Evolutionary conservation across 495 filamentous ascomycete genomes (phyloP), one percentile per base, ranked within the genome.

Genomic region (Aspergillus ellipticus): DNA sequence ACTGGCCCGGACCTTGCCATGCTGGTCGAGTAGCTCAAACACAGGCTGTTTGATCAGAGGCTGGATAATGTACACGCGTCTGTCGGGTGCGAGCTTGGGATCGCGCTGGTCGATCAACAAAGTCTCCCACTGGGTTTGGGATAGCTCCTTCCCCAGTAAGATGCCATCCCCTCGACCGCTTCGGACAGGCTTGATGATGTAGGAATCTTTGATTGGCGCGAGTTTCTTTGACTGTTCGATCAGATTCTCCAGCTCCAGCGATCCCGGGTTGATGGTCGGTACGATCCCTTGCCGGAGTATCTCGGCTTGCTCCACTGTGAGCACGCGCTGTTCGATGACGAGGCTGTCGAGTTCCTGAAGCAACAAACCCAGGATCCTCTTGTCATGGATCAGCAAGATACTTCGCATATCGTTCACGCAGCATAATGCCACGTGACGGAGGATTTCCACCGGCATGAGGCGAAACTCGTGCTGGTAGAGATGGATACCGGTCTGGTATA

Each of bases 161-260:
- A 74, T 72, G 1, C 72, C 73, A 13, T 64, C 62, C 1, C 73
- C 71, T 22, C 64, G 65, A 1, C 67, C 70, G 9, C 60, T 56
- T 5, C 66, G 60, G 24, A 59, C 70, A 0, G 66, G 63, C 42
- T 75, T 75, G 11, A 74, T 29, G 3, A 74, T 49, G 50, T 68
- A 75, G 8, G 62, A 49, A 17, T 72, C 31, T 24, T 68, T 60
- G 49, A 56, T 28, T 24, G 31, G 19, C 17, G 24, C 31, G 3
- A 4, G 3, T 28, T 26, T 53, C 26, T 20, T 11, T 21, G 26
- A 24, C 10, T 8, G 7, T 7, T 42, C 22, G 9, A 58, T 43
- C 42, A 53, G 55, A 9, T 41, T 41, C 51, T 35, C 51, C 16
- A 53, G 41, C 26, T 54, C 52, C 6, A 42, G 43, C 2, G 52